Evolutionary conservation across 192 early-diverging fungal species (phyloP).

Genomic region (Mortierella alpina): DNA sequence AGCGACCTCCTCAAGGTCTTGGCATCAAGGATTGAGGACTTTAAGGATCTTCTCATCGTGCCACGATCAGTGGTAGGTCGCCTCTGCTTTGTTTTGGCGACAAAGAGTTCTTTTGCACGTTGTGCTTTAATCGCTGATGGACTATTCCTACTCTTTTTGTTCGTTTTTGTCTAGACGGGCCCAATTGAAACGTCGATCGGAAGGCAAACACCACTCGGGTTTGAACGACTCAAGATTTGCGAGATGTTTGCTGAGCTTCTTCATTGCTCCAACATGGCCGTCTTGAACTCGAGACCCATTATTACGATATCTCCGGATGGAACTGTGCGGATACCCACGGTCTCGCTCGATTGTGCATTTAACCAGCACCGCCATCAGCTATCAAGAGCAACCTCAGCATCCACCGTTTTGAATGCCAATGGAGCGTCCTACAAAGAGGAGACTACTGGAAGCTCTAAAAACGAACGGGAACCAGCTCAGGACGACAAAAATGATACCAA

Average conservation of each 20-base stretch:
- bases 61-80: conserved; percentile 78
- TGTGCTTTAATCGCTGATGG: background rate
- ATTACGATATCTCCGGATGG: conserved; percentile 39
- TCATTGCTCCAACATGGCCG: conserved; percentile 89
- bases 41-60: conserved; percentile 78
- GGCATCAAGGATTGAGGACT: conserved; percentile 77
- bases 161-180: conserved; percentile 38
- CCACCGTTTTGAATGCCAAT: too few species aligned
- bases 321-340: conserved; percentile 25
- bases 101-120: too few species aligned
- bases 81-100: too few species aligned
- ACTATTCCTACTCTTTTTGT: too few species aligned
- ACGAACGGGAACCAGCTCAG: too few species aligned
- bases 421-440: too few species aligned
- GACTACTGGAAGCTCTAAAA: too few species aligned
- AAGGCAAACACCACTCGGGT: conserved; percentile 83
- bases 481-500: too few species aligned
- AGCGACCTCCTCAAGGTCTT: conserved; percentile 93
- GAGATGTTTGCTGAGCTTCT: conserved; percentile 98
- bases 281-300: conserved; percentile 65
- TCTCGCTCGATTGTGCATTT: background rate
- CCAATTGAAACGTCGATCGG: conserved; percentile 84
- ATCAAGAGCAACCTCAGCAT: too few species aligned
- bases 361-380: conserved; percentile 4
- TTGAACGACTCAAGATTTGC: conserved; percentile 94